These are phyloP conservation scores for Lactifluus echinatus DNA, from an alignment of 768 basidiomycete species.

Conservation along the genomic window DNA sequence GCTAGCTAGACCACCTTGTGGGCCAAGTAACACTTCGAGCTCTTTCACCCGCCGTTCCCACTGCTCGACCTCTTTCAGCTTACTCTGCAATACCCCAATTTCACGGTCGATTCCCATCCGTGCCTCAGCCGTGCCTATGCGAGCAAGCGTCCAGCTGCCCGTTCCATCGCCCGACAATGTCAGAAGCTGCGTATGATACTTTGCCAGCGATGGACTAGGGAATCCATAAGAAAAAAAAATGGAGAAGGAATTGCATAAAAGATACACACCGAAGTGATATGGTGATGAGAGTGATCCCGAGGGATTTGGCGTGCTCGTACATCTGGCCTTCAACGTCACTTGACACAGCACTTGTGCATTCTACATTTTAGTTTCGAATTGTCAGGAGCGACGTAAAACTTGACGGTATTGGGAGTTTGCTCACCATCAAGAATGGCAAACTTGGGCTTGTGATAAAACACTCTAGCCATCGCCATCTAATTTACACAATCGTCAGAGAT, in stretches of 20 bases:
- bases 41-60: slow-evolving; percentile 69
- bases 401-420: slow-evolving; percentile 22
- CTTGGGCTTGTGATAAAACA: slow-evolving; percentile 79
- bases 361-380: slow-evolving; percentile 31
- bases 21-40: slow-evolving; percentile 44
- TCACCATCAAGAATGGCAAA: slow-evolving; percentile 82
- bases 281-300: slow-evolving; percentile 88
- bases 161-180: slow-evolving; percentile 67
- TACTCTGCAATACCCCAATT: slow-evolving; percentile 55
- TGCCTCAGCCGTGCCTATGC: slow-evolving; percentile 67
- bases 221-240: not conserved
- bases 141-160: slow-evolving; percentile 61
- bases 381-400: not conserved
- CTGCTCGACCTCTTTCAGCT: slow-evolving; percentile 56
- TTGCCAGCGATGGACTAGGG: slow-evolving; percentile 67
- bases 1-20: not conserved
- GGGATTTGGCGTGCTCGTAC: slow-evolving; percentile 86
- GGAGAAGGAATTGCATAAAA: not conserved
- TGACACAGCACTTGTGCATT: slow-evolving; percentile 93
- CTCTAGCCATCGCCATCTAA: slow-evolving; percentile 89
- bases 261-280: slow-evolving; percentile 69
- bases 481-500: slow-evolving; percentile 8
- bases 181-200: slow-evolving; percentile 83
- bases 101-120: slow-evolving; percentile 67
- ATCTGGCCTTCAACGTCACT: slow-evolving; percentile 93